Base-by-base conservation (phyloP, 2,329 filamentous ascomycete species). In the Penicillium olsonii region DNA sequence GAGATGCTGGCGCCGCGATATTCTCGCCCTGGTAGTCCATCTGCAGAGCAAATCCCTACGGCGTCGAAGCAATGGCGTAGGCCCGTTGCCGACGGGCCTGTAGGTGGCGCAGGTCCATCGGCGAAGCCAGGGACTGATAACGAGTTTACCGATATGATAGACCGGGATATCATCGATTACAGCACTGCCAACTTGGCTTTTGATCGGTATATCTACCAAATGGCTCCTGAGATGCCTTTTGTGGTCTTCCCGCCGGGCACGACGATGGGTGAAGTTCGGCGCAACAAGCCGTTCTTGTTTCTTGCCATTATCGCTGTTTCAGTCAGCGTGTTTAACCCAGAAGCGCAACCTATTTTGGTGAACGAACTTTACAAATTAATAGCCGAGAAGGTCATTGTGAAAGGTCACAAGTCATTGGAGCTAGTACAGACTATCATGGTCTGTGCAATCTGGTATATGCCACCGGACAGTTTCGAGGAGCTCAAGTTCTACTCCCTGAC, bases 401-500 rank as follows among this genome's bases (percentile, higher is more conserved):
- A 82, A 6, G 90, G 88, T 11, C 85, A 90, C 60, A 95, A 95
- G 75, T 89, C 83, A 29, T 72, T 96, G 15, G 91, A 95, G 68
- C 76, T 95, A 6, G 83, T 95, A 8, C 91, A 96, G 71, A 83
- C 88, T 2, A 74, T 95, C 34, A 80, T 89, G 50, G 75, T 95
- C 3, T 78, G 84, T 6, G 84, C 86, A n/a, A 81, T 91, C 17
- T 95, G 90, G 88, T 95, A 95, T 68, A 85, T 84, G 67, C 89
- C 90, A 14, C 90, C 90, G 0, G 85, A 92, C 57, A 82, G 88
- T 60, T 88, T 88, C 51, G 89, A 95, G 63, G 87, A 94, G 71
- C 83, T 92, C 63, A 94, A 94, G 66, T 95, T 94, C 68, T 95
- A 94, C 72, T 88, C 92, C 73, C 80, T 94, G 57, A 84, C 90